Evolutionary conservation across 768 basidiomycete species (phyloP).

Genomic region (Scleroderma bovista): DNA sequence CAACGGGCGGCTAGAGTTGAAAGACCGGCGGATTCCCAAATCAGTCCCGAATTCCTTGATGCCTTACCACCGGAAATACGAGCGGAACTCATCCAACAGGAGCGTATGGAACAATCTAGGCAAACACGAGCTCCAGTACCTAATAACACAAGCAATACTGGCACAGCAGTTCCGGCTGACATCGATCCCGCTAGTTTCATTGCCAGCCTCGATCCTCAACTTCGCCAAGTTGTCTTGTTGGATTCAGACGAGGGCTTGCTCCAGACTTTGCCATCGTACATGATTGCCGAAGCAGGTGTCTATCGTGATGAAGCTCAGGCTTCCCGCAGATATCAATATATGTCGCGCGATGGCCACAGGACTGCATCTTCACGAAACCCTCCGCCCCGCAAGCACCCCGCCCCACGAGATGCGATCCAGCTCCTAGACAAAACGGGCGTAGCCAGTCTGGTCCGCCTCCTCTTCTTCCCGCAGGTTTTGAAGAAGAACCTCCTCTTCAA

Average conservation of each 20-base stretch:
- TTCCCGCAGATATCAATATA: constrained; percentile 31
- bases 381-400: constrained; percentile 43
- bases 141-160: constrained; percentile 14
- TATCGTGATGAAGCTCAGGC: constrained; percentile 54
- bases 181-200: constrained; percentile 91
- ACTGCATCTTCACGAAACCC: constrained; percentile 20
- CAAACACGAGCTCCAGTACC: constrained; percentile 33
- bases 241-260: constrained; percentile 86
- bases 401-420: constrained; percentile 83
- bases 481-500: constrained; percentile 82
- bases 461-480: constrained; percentile 94
- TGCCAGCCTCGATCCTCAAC: constrained; percentile 81
- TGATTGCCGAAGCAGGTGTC: constrained; percentile 76
- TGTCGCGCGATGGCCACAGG: constrained; percentile 23
- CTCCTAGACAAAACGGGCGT: constrained; percentile 88
- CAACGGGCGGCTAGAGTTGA: constrained; percentile 74
- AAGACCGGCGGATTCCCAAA: constrained; percentile 76
- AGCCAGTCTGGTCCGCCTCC: constrained; percentile 81
- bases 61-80: constrained; percentile 95
- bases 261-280: constrained; percentile 74
- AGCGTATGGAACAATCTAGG: constrained; percentile 76
- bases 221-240: constrained; percentile 86
- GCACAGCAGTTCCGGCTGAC: constrained; percentile 49
- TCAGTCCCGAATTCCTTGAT: constrained; percentile 93
- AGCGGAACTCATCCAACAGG: constrained; percentile 95